Conservation (phyloP, 805 yeast genomes). For the Starmerella khaoyaiensis region DNA sequence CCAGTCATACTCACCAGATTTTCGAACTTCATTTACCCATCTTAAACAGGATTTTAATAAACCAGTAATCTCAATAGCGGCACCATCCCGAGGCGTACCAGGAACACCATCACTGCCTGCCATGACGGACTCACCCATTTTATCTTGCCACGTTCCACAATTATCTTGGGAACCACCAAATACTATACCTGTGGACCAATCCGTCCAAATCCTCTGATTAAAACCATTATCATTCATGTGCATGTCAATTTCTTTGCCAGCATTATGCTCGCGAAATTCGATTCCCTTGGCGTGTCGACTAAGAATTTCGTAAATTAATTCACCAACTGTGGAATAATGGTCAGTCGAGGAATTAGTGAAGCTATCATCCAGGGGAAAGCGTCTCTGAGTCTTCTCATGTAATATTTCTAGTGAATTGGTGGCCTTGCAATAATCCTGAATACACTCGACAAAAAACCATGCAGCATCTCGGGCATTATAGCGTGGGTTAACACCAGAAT, state of each 20-base stretch:
- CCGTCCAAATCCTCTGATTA: conserved; percentile 65
- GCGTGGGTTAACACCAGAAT: conserved; percentile 86
- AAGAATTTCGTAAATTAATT: conserved; percentile 68
- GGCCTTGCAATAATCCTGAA: conserved; percentile 61
- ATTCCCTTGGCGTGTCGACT: conserved; percentile 84
- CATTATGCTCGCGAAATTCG: conserved; percentile 84
- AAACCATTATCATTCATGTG: conserved; percentile 92
- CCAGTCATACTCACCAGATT: conserved; percentile 44
- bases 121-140: conserved; percentile 85
- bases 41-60: conserved; percentile 70
- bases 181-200: conserved; percentile 78
- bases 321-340: conserved; percentile 55
- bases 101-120: conserved; percentile 88
- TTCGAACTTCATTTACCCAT: conserved; percentile 53
- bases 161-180: conserved; percentile 86
- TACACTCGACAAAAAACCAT: conserved; percentile 84
- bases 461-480: conserved; percentile 95
- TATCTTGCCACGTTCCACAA: conserved; percentile 99
- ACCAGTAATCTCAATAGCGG: conserved; percentile 86
- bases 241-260: conserved; percentile 74
- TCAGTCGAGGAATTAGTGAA: conserved; percentile 64
- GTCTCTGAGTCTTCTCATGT: conserved; percentile 57
- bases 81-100: conserved; percentile 97
- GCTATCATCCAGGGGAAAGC: conserved; percentile 82
- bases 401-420: conserved; percentile 54